phyloP scores from a whole-genome alignment of 495 filamentous ascomycete genomes.

The Bathelium albidoporum region DNA sequence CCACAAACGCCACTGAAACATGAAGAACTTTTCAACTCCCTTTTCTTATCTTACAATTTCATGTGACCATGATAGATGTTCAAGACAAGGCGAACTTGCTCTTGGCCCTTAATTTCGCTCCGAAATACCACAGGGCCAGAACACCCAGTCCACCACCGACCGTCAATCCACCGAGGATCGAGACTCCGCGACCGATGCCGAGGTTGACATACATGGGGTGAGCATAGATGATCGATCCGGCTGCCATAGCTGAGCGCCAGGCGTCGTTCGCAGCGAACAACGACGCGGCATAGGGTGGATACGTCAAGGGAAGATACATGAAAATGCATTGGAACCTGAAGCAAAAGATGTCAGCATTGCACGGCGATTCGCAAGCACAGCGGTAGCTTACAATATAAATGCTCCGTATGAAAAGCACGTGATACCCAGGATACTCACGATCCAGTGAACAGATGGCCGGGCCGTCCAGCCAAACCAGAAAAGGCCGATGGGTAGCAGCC shows the following conservation, averaged over 20 bases:
- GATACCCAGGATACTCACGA: slow-evolving; percentile 24
- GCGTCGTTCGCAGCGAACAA: slow-evolving; percentile 51
- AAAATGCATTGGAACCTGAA: slow-evolving; percentile 30
- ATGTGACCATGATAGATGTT: not conserved
- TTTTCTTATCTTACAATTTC: not conserved
- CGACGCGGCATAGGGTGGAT: slow-evolving; percentile 49
- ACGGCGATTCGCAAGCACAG: not conserved
- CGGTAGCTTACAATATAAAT: not conserved
- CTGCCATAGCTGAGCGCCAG: slow-evolving; percentile 43
- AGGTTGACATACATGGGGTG: slow-evolving; percentile 45
- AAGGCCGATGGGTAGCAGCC: slow-evolving; percentile 44
- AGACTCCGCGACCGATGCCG: slow-evolving; percentile 42
- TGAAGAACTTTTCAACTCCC: not conserved
- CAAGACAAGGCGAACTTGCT: slow-evolving; percentile 6
- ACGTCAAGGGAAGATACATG: slow-evolving; percentile 47
- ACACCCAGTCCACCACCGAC: slow-evolving; percentile 38
- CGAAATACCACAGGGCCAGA: slow-evolving; percentile 1
- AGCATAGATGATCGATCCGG: slow-evolving; percentile 44
- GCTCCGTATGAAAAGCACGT: not conserved
- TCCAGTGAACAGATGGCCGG: slow-evolving; percentile 45
- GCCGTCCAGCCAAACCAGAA: slow-evolving; percentile 49
- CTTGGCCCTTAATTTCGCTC: slow-evolving; percentile 5
- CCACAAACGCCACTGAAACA: no score
- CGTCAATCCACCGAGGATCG: slow-evolving; percentile 43
- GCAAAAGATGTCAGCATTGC: not conserved